These are phyloP conservation scores for Alternaria metachromatica DNA, from an alignment of 2,329 filamentous ascomycete species.

Conservation along the genomic window DNA sequence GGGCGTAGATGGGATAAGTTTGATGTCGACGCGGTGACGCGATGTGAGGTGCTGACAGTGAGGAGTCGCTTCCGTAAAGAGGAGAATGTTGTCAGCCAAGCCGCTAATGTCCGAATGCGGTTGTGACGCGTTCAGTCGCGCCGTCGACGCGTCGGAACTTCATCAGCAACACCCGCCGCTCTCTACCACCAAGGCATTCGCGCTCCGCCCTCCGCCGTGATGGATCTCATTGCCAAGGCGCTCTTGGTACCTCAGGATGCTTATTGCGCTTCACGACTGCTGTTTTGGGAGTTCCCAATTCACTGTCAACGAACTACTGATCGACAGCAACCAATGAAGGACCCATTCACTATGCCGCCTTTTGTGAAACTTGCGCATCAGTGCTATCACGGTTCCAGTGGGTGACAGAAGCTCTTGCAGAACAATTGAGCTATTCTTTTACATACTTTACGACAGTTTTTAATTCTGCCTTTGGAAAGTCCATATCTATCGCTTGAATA, in stretches of 20 bases:
- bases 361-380: neutral
- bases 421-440: neutral
- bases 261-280: rapidly evolving
- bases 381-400: neutral
- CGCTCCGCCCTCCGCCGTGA: too few species aligned
- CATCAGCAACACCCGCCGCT: neutral
- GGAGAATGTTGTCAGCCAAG: neutral
- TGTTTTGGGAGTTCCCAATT: neutral
- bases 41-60: neutral
- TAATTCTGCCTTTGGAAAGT: neutral
- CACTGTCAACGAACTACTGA: neutral
- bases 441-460: neutral
- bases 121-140: neutral
- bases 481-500: neutral
- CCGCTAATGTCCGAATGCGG: neutral
- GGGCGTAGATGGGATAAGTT: neutral
- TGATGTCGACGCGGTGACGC: neutral
- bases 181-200: neutral
- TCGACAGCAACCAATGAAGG: neutral
- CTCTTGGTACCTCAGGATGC: neutral
- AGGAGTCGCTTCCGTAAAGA: neutral
- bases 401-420: neutral
- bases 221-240: neutral
- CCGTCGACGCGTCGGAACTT: neutral
- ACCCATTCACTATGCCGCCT: neutral